Evolutionary conservation across 2,329 filamentous ascomycete species (phyloP).

Genomic region (Aureobasidium sp.): DNA sequence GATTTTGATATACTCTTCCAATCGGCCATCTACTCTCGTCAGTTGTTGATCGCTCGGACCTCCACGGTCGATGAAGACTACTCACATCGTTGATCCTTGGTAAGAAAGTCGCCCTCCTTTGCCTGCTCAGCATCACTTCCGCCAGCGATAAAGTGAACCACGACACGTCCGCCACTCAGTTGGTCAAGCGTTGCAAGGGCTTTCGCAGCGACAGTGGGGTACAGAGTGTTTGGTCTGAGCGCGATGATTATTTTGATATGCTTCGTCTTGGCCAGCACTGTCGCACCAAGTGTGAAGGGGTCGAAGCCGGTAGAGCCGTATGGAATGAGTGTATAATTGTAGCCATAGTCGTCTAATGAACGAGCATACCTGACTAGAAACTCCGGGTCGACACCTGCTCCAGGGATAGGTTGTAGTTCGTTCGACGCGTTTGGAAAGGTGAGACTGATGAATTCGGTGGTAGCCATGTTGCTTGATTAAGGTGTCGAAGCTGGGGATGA

Average conservation of each 20-base stretch:
- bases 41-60: neutral
- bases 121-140: slow-evolving; percentile 53
- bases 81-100: slow-evolving; percentile 46
- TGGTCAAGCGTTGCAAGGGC: slow-evolving; percentile 53
- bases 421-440: slow-evolving; percentile 50
- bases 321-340: slow-evolving; percentile 54
- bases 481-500: neutral
- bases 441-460: slow-evolving; percentile 49
- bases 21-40: slow-evolving; percentile 32
- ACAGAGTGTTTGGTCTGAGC: slow-evolving; percentile 52
- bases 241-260: slow-evolving; percentile 54
- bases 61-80: neutral
- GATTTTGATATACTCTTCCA: slow-evolving; percentile 55
- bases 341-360: slow-evolving; percentile 50
- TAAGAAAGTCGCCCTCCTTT: slow-evolving; percentile 50
- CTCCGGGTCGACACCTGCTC: slow-evolving; percentile 45
- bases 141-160: slow-evolving; percentile 56
- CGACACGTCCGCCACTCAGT: slow-evolving; percentile 47
- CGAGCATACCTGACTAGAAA: slow-evolving; percentile 49
- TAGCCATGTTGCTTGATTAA: neutral
- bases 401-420: slow-evolving; percentile 46
- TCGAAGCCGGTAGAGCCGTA: slow-evolving; percentile 49
- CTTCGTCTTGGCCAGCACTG: slow-evolving; percentile 48
- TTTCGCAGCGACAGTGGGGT: slow-evolving; percentile 55
- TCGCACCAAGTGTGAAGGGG: slow-evolving; percentile 51